A percentile compares a stretch with the other conserved stretches of the same genome.
Conservation (phyloP, 192 early-diverging fungal species). For the Coemansia sp. region DNA sequence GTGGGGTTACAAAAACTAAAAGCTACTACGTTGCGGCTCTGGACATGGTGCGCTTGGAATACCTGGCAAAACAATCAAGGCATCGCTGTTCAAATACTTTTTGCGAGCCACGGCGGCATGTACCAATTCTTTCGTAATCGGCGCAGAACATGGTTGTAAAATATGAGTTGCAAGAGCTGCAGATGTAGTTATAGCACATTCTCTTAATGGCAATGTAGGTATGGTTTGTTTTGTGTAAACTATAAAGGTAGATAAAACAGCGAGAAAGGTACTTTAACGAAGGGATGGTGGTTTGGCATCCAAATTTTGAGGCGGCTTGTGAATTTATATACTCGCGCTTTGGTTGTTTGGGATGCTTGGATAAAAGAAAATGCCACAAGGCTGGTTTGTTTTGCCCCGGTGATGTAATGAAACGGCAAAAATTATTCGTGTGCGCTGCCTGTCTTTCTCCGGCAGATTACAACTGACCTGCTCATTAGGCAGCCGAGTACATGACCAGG, state of each 20-base stretch:
- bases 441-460: background rate
- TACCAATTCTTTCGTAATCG: constrained; percentile 26
- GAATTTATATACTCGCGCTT: no score
- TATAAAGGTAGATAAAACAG: no score
- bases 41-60: constrained; percentile 29
- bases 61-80: constrained; percentile 39
- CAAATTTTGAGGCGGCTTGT: no score
- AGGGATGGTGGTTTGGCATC: no score
- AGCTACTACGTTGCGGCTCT: background rate
- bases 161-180: constrained; percentile 36
- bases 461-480: constrained; percentile 1
- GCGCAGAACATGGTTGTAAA: constrained; percentile 49
- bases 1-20: background rate
- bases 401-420: no score
- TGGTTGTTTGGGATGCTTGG: no score
- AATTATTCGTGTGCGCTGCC: no score
- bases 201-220: background rate
- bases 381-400: no score
- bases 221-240: no score
- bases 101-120: constrained; percentile 30
- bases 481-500: background rate
- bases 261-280: no score
- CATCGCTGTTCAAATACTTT: constrained; percentile 33
- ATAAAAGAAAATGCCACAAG: no score
- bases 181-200: constrained; percentile 54